Evolutionary conservation across 495 filamentous ascomycete genomes (phyloP), one percentile per base, ranked within the genome.

Genomic region (Staphylotrichum tortipilum): DNA sequence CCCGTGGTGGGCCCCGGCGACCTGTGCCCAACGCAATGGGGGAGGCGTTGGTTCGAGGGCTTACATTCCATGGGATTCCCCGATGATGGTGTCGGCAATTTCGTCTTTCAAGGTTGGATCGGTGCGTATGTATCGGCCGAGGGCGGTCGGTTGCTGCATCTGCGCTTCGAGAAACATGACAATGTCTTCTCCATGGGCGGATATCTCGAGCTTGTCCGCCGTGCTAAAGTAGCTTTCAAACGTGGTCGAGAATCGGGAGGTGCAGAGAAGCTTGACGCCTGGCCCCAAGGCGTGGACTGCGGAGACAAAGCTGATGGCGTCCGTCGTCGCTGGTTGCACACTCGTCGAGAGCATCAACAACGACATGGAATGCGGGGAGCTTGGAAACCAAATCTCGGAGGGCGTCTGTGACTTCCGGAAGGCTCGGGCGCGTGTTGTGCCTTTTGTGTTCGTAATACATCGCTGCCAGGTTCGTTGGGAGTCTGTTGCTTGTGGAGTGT

Each of bases 261-360:
- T 44, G 41, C 41, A 44, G 11, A 44, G 24, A 0, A 44, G 41
- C 18, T 30, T 21, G 8, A 44, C 29, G 14, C 1, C 9, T 10
- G 41, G 24, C 4, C 28, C 26, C 24, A 44, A 22, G 17, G 26
- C 30, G 26, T n/a, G 18, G 9, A 44, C 26, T n/a, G 26, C 41
- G n/a, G 41, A 31, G 7, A 44, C 33, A 28, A 44, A 44, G 15
- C 28, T 7, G 17, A 44, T 24, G 4, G 41, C 41, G 10, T n/a
- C 15, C 41, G 6, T 44, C 26, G 15, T 44, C 41, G 0, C 26
- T 19, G 3, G 30, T 28, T 2, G 41, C 26, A 15, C 41, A 44
- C 22, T 44, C 41, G 41, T 44, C 41, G 17, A 44, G 41, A 3
- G 41, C 41, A 44, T 44, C 41, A 6, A 44, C 41, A 9, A 44